Percentiles rank a stretch among this genome's conserved stretches.
phyloP scores from a whole-genome alignment of 768 basidiomycete species.

The Boletellus ananiceps region DNA sequence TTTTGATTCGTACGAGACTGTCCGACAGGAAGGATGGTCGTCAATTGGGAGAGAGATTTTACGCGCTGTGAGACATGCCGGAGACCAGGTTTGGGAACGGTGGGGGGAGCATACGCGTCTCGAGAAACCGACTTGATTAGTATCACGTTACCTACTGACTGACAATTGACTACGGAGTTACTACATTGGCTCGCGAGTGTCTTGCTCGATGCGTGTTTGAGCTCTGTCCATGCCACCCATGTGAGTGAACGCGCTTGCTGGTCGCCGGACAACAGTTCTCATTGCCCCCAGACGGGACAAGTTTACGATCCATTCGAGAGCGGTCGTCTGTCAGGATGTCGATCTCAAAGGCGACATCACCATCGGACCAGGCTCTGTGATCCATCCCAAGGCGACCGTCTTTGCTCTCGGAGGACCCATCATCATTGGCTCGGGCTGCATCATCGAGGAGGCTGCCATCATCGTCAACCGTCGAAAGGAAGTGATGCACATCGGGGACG shows the following conservation, averaged over 20 bases:
- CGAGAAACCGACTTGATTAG: slow-evolving; percentile 29
- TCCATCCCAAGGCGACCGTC: slow-evolving; percentile 93
- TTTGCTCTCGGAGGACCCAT: slow-evolving; percentile 90
- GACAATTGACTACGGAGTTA: slow-evolving; percentile 10
- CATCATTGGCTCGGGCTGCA: slow-evolving; percentile 80
- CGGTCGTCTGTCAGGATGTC: slow-evolving; percentile 89
- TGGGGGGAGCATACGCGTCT: slow-evolving; percentile 34
- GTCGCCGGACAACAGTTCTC: neutral
- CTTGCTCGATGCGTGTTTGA: neutral
- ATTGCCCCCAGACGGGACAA: slow-evolving; percentile 64
- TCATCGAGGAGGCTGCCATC: slow-evolving; percentile 88
- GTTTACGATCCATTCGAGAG: slow-evolving; percentile 85
- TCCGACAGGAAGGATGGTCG: slow-evolving; percentile 40
- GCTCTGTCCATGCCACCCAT: slow-evolving; percentile 26
- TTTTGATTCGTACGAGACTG: slow-evolving; percentile 33
- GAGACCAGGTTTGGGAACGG: slow-evolving; percentile 40
- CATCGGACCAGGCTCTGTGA: slow-evolving; percentile 84
- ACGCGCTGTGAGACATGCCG: slow-evolving; percentile 36
- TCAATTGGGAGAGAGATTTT: slow-evolving; percentile 36
- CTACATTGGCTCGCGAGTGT: no score
- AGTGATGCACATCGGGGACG: slow-evolving; percentile 89
- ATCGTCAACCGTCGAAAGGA: slow-evolving; percentile 89
- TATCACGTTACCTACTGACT: slow-evolving; percentile 14
- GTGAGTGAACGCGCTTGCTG: slow-evolving; percentile 15
- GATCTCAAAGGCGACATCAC: slow-evolving; percentile 94